Base-by-base conservation (phyloP, 2,329 filamentous ascomycete genomes). In the Thielaviopsis euricoi region DNA sequence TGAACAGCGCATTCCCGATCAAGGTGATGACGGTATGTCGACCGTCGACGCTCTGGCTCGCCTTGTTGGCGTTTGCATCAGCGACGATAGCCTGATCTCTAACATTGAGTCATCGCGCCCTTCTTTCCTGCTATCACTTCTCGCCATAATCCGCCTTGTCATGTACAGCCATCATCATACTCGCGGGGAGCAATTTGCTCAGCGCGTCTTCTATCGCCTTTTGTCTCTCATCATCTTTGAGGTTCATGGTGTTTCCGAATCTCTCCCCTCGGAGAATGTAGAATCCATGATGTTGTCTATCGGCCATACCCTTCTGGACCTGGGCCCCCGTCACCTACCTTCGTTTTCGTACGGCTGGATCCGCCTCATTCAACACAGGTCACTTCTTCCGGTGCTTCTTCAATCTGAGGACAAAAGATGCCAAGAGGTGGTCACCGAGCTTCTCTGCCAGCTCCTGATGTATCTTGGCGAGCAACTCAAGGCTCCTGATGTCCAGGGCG, bases 291-390 rank as follows among this genome's bases (percentile, higher is more conserved):
- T 58, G 48, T 23, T 58, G 49, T 37, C 53, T 3, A 67, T 84
- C 37, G 68, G 76, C 52, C 75, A 83, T 57, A 70, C 78, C 21
- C 78, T 97, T 62, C 70, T 85, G 58, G 81, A 83, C 55, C 73
- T 97, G 26, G 85, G 89, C 59, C 93, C 93, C 0, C 75, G 76
- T 19, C 80, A 85, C 64, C 85, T 90, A 65, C 88, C 89, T 6
- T 84, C 82, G 21, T 98, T 98, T 68, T 75, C 85, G 25, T 95
- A 90, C 65, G 83, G 79, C 9, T 98, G 93, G 93, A 71, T 94
- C 26, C 78, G 81, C 13, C 78, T 98, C 22, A 74, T 97, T 50
- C 82, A 87, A 52, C 90, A 98, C 69, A 83, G 91, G 26, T 80
- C 85, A 33, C 91, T 98, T 70, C 76, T 96, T 68, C 88, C 89